A percentile compares a stretch with the other conserved stretches of the same genome.
phyloP scores from a whole-genome alignment of 2,329 filamentous ascomycete species.

The Aspergillus terreus region DNA sequence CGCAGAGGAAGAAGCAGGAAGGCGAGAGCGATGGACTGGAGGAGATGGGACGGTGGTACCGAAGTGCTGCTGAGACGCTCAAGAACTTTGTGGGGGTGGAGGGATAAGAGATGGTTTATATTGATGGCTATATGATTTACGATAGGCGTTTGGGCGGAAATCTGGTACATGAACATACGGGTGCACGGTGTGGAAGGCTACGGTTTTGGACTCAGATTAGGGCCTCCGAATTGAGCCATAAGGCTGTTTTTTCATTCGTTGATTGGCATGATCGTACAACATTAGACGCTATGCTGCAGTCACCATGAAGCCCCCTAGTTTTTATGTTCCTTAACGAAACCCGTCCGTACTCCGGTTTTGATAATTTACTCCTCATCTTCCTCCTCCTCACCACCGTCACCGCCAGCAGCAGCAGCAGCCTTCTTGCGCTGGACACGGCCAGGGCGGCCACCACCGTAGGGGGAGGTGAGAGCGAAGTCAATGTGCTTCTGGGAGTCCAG shows the following conservation, averaged over 20 bases:
- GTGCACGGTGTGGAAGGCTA: background rate
- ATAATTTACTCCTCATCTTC: conserved; percentile 68
- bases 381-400: conserved; percentile 57
- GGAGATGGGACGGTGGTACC: conserved; percentile 46
- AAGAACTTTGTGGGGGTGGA: conserved; percentile 37
- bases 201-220: conserved; percentile 8
- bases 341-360: conserved; percentile 35
- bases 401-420: conserved; percentile 88
- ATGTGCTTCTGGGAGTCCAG: conserved; percentile 99
- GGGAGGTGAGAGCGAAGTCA: conserved; percentile 95
- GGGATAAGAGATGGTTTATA: conserved; percentile 12
- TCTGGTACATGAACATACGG: background rate
- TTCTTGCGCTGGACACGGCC: conserved; percentile 99
- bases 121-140: conserved; percentile 15
- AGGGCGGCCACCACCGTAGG: conserved; percentile 94
- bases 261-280: conserved; percentile 39
- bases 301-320: conserved; percentile 32
- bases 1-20: conserved; percentile 39
- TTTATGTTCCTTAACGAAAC: conserved; percentile 34
- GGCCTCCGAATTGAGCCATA: conserved; percentile 34
- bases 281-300: conserved; percentile 37
- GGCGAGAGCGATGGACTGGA: conserved; percentile 46
- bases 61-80: conserved; percentile 37
- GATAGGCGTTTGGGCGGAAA: conserved; percentile 22
- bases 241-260: conserved; percentile 35